Percentiles rank a stretch among this genome's conserved stretches.
Evolutionary conservation across 192 early-diverging fungal genomes (phyloP).

Genomic region (Rhizophagus prolifer): DNA sequence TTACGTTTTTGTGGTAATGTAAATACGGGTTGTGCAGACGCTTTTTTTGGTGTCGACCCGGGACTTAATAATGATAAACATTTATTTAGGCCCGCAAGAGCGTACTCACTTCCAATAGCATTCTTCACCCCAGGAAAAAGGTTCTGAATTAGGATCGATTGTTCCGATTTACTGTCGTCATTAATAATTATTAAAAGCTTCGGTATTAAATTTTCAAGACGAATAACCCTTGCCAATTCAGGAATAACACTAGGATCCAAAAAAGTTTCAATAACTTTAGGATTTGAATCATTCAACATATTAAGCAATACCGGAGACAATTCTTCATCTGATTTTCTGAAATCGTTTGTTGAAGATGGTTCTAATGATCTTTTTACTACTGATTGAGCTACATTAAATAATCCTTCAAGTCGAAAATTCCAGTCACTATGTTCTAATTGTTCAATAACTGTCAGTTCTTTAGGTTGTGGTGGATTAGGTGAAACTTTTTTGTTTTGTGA

Average conservation of each 20-base stretch:
- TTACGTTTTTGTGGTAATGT: slow-evolving; percentile 10
- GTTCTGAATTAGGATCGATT: background rate
- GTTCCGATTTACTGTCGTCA: slow-evolving; percentile 19
- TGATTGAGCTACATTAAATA: slow-evolving; percentile 1
- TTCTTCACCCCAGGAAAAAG: slow-evolving; percentile 8
- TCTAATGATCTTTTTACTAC: slow-evolving; percentile 14
- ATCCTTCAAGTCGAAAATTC: slow-evolving; percentile 5
- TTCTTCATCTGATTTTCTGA: slow-evolving; percentile 25
- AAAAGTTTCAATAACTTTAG: slow-evolving; percentile 17
- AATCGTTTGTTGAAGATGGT: background rate
- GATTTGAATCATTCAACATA: slow-evolving; percentile 11
- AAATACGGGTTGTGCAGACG: background rate
- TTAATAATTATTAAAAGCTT: background rate
- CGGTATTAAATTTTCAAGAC: slow-evolving; percentile 17
- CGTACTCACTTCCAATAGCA: slow-evolving; percentile 2
- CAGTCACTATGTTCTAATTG: slow-evolving; percentile 17
- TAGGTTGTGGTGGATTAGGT: background rate
- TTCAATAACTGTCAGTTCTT: slow-evolving; percentile 20
- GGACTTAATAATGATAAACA: slow-evolving; percentile 12
- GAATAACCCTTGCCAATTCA: slow-evolving; percentile 5
- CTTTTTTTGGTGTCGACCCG: background rate
- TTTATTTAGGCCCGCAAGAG: slow-evolving; percentile 8
- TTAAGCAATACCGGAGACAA: slow-evolving; percentile 9
- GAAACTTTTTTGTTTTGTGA: background rate
- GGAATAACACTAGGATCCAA: slow-evolving; percentile 3